Conservation (phyloP, 2,329 filamentous ascomycete genomes). For the Metarhizium guizhouense region DNA sequence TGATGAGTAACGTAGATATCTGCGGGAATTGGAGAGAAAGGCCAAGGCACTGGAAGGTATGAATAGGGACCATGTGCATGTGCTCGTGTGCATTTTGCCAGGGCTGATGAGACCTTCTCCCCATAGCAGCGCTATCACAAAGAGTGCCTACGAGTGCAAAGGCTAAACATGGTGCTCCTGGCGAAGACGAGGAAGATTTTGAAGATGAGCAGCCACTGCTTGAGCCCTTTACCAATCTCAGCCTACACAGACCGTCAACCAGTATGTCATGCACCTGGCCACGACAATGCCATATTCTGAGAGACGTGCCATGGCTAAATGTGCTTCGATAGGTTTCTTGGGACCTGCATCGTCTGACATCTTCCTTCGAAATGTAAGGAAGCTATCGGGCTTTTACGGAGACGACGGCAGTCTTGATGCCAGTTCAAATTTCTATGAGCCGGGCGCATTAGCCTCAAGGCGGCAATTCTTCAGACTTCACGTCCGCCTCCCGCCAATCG, state of each 20-base stretch:
- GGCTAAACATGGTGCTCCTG: conserved; percentile 3
- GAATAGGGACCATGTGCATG: background rate
- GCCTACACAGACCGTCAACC: conserved; percentile 20
- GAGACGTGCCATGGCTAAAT: background rate
- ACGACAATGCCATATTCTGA: background rate
- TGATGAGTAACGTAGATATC: conserved; percentile 15
- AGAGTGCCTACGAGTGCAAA: background rate
- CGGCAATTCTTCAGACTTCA: conserved; percentile 13
- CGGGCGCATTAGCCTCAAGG: conserved; percentile 23
- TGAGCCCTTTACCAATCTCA: conserved; percentile 26
- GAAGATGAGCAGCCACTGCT: conserved; percentile 23
- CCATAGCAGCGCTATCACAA: conserved; percentile 1
- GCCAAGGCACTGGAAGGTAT: conserved; percentile 20
- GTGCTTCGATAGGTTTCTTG: conserved; percentile 18
- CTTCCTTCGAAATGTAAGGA: conserved; percentile 27
- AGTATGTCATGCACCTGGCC: conserved; percentile 9
- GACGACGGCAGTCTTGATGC: conserved; percentile 23
- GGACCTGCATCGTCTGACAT: conserved; percentile 29
- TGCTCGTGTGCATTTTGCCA: background rate
- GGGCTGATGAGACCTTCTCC: background rate
- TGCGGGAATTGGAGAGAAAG: conserved; percentile 24
- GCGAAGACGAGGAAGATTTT: conserved; percentile 20
- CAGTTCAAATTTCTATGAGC: conserved; percentile 24
- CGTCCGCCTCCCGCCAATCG: conserved; percentile 36
- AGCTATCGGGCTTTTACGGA: conserved; percentile 23